Percentiles rank a stretch among this genome's conserved stretches.
phyloP scores from a whole-genome alignment of 2,329 filamentous ascomycete genomes.

The Penicillium sp. region DNA sequence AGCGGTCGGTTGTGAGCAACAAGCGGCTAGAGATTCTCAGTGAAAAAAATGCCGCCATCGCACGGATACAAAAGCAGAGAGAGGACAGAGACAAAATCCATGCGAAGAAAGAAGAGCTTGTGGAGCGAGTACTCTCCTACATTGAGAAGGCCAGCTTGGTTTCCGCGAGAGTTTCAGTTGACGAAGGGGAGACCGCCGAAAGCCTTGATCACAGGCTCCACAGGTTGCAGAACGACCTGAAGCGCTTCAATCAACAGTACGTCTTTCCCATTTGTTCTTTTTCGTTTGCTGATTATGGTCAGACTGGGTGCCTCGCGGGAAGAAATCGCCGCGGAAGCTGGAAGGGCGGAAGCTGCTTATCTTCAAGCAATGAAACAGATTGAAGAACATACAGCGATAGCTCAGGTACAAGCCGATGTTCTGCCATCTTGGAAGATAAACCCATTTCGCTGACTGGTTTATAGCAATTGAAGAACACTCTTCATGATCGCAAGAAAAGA shows the following conservation, averaged over 20 bases:
- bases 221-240: conserved; percentile 59
- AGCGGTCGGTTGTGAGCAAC: conserved; percentile 50
- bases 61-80: conserved; percentile 51
- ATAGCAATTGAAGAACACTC: conserved; percentile 57
- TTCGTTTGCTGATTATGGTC: conserved; percentile 24
- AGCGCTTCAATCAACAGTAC: conserved; percentile 54
- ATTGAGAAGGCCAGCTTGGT: conserved; percentile 56
- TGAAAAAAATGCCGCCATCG: conserved; percentile 63
- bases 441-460: conserved; percentile 6
- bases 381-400: conserved; percentile 36
- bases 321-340: conserved; percentile 57
- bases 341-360: conserved; percentile 38
- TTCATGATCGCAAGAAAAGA: conserved; percentile 67
- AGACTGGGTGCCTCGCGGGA: conserved; percentile 64
- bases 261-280: conserved; percentile 11
- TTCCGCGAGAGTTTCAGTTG: conserved; percentile 61
- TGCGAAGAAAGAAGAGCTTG: conserved; percentile 50
- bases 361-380: conserved; percentile 39
- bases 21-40: conserved; percentile 55
- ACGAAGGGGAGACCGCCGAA: conserved; percentile 61
- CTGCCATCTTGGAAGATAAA: conserved; percentile 8
- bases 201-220: conserved; percentile 51
- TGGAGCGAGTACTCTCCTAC: conserved; percentile 54
- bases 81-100: conserved; percentile 49
- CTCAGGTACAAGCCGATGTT: conserved; percentile 35